phyloP scores from a whole-genome alignment of 2,329 filamentous ascomycete genomes.

The Aspergillus candidus region DNA sequence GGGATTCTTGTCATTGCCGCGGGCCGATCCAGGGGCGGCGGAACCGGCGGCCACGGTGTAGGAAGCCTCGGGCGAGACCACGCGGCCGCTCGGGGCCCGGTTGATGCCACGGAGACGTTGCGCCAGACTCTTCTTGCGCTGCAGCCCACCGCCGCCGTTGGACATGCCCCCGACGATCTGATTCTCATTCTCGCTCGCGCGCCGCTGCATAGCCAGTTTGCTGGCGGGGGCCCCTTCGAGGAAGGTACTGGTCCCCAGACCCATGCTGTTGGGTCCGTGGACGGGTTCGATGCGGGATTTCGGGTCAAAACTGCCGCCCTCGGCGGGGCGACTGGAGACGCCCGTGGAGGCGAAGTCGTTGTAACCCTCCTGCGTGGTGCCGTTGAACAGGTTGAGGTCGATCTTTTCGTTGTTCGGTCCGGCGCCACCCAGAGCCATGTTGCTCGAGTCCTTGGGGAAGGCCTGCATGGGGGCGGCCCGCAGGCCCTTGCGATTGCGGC shows the following conservation, averaged over 20 bases:
- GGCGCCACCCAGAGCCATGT: slow-evolving; percentile 83
- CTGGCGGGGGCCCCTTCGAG: slow-evolving; percentile 88
- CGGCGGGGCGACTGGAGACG: slow-evolving; percentile 29
- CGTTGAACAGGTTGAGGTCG: slow-evolving; percentile 84
- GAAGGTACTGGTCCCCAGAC: slow-evolving; percentile 91
- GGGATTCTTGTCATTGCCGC: slow-evolving; percentile 57
- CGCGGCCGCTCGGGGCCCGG: slow-evolving; percentile 56
- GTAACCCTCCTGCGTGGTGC: slow-evolving; percentile 78
- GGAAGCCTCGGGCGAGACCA: slow-evolving; percentile 50
- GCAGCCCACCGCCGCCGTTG: slow-evolving; percentile 56
- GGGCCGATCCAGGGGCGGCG: slow-evolving; percentile 29
- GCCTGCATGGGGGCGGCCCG: slow-evolving; percentile 90
- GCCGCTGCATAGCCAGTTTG: slow-evolving; percentile 67
- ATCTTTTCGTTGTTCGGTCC: slow-evolving; percentile 76
- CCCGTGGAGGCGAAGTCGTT: slow-evolving; percentile 62
- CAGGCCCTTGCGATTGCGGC: slow-evolving; percentile 80
- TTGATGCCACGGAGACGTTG: slow-evolving; percentile 83
- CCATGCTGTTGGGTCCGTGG: slow-evolving; percentile 76
- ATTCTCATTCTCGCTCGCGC: slow-evolving; percentile 60
- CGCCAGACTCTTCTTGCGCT: slow-evolving; percentile 89
- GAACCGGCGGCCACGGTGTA: slow-evolving; percentile 27
- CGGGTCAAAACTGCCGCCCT: slow-evolving; percentile 57
- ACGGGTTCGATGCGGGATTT: slow-evolving; percentile 62
- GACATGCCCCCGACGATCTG: slow-evolving; percentile 28
- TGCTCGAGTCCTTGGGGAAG: slow-evolving; percentile 85